phyloP scores from a whole-genome alignment of 441 rosid species.

The Syzygium malaccense region DNA sequence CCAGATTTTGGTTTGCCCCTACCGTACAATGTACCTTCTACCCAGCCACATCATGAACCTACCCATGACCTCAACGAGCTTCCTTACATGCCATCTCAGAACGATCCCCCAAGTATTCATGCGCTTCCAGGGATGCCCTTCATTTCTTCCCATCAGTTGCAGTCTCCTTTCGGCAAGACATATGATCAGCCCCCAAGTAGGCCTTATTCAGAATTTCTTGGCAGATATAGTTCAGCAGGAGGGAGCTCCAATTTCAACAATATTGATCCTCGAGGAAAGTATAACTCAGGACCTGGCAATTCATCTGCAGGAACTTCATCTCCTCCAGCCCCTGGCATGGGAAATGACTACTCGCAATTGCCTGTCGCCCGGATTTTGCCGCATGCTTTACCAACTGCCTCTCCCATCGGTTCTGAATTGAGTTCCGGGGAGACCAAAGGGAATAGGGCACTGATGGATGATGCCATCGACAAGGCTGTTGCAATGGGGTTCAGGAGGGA shows the following conservation, averaged over 20 bases:
- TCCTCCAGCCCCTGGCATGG: conserved; percentile 4
- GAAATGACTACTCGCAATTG: conserved; percentile 16
- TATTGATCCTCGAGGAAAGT: conserved; percentile 4
- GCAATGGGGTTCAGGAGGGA: conserved; percentile 65
- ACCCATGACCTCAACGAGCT: conserved; percentile 12
- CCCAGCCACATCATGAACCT: conserved; percentile 4
- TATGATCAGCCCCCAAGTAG: conserved; percentile 13
- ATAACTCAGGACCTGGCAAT: conserved; percentile 4
- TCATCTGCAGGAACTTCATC: conserved; percentile 14
- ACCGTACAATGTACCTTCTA: background rate
- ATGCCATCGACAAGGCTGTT: conserved; percentile 40
- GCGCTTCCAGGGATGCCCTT: conserved; percentile 12
- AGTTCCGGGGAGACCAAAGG: conserved; percentile 11
- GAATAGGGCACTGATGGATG: conserved; percentile 25
- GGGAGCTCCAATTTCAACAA: conserved; percentile 5
- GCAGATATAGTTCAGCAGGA: conserved; percentile 5
- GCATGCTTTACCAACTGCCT: conserved; percentile 44
- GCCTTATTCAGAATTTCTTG: conserved; percentile 10
- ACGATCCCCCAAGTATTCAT: background rate
- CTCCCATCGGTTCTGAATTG: conserved; percentile 20
- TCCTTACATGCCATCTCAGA: conserved; percentile 17
- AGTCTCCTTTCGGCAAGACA: conserved; percentile 6
- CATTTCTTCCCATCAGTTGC: conserved; percentile 8
- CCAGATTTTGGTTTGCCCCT: conserved; percentile 5
- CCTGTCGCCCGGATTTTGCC: conserved; percentile 41